Evolutionary conservation across 306 rosid species (phyloP).

Genomic region (Rosa multiflora): DNA sequence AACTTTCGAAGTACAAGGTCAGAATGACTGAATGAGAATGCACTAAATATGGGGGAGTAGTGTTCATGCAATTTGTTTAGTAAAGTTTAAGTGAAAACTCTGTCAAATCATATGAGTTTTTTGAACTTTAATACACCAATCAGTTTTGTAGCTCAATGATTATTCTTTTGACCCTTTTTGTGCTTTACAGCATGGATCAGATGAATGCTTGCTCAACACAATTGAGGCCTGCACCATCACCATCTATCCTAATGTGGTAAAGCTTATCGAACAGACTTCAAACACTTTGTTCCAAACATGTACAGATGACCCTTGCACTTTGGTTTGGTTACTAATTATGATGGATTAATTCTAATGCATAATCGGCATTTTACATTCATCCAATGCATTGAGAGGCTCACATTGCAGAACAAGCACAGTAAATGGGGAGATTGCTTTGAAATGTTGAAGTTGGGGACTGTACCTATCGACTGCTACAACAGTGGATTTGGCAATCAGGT

Average conservation of each 20-base stretch:
- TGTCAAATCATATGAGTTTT: too few relatives aligned
- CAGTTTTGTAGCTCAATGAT: not conserved
- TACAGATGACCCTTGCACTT: not conserved
- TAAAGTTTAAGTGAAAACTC: not conserved
- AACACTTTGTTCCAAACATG: not conserved
- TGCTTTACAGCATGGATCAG: constrained; percentile 71
- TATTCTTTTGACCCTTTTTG: not conserved
- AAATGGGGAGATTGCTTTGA: constrained; percentile 66
- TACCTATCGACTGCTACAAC: constrained; percentile 63
- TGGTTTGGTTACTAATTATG: not conserved
- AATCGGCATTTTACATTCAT: constrained; percentile 59
- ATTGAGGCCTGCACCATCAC: constrained; percentile 76
- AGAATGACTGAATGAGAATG: too few relatives aligned
- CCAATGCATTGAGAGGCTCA: constrained; percentile 59
- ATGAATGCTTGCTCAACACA: constrained; percentile 80
- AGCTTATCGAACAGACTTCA: not conserved
- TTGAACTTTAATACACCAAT: too few relatives aligned
- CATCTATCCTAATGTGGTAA: constrained; percentile 71
- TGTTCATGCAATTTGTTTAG: not conserved
- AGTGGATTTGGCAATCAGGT: constrained; percentile 68
- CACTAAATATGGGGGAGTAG: not conserved
- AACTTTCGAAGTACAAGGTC: too few relatives aligned
- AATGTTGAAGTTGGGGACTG: constrained; percentile 45
- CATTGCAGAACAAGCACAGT: constrained; percentile 36
- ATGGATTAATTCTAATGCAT: constrained; percentile 26